Evolutionary conservation across 164 flowering plant genomes (phyloP).

Genomic region (Macadamia integrifolia): DNA sequence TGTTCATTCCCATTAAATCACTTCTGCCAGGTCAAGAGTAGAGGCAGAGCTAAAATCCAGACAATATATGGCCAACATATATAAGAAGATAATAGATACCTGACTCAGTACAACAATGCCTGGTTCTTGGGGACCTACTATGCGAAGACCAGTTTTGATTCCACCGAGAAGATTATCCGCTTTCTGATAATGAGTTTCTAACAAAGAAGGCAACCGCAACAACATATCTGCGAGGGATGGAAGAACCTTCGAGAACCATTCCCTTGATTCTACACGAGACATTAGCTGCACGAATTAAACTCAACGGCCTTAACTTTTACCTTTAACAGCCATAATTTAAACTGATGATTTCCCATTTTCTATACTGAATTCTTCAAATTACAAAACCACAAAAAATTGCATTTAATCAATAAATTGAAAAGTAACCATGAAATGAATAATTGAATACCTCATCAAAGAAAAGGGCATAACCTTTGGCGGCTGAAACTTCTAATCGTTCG

Average conservation of each 20-base stretch:
- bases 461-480: slow-evolving; percentile 50
- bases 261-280: slow-evolving; percentile 41
- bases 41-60: too few relatives aligned
- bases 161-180: slow-evolving; percentile 28
- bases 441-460: slow-evolving; percentile 62
- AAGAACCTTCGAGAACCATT: slow-evolving; percentile 65
- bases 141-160: slow-evolving; percentile 49
- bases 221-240: slow-evolving; percentile 63
- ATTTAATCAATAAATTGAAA: neutral
- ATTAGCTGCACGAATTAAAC: slow-evolving; percentile 38
- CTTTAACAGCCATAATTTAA: neutral
- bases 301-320: neutral
- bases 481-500: slow-evolving; percentile 27
- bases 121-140: slow-evolving; percentile 55
- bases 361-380: neutral
- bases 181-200: slow-evolving; percentile 61
- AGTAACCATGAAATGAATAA: neutral
- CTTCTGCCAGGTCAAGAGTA: too few relatives aligned
- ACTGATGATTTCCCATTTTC: neutral
- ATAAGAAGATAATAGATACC: slow-evolving; percentile 28
- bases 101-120: slow-evolving; percentile 78
- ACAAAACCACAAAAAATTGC: neutral
- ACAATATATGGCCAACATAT: too few relatives aligned
- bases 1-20: too few relatives aligned
- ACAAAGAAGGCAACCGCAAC: slow-evolving; percentile 53